A percentile compares a stretch with the other conserved stretches of the same genome.
These are phyloP conservation scores for Eucalyptus brandiana DNA, from an alignment of 345 rosid species.

Conservation along the genomic window DNA sequence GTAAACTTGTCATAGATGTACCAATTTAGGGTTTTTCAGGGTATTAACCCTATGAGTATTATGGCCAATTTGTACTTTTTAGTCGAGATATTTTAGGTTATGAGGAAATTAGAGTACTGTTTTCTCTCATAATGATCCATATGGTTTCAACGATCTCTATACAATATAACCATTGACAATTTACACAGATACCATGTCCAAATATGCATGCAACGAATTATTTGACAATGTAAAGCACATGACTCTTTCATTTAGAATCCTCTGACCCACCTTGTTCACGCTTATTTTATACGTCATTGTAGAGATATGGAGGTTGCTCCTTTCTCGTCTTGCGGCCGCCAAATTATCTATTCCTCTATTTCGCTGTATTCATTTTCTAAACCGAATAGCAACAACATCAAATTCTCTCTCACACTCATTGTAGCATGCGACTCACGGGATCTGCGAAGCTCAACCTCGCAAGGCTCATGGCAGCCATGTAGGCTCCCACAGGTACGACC, in stretches of 20 bases:
- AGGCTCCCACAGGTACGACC: no score
- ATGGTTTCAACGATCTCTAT: background rate
- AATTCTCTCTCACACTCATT: background rate
- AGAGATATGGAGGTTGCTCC: background rate
- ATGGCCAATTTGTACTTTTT: no score
- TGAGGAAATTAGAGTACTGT: background rate
- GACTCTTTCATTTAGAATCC: no score
- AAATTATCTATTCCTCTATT: background rate
- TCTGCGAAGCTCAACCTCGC: no score
- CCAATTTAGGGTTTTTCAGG: no score
- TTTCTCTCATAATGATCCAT: no score
- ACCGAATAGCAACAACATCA: background rate
- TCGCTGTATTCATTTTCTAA: background rate
- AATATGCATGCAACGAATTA: background rate
- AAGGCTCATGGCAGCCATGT: no score
- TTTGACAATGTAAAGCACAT: background rate
- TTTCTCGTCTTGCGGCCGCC: background rate
- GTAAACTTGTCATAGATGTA: no score
- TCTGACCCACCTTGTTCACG: no score
- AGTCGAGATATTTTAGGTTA: background rate
- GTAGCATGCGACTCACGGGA: background rate
- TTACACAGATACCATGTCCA: background rate
- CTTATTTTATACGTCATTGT: background rate
- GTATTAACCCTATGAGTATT: no score
- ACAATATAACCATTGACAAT: background rate